Evolutionary conservation across 164 flowering plant species (phyloP).

Genomic region (Protea cynaroides): DNA sequence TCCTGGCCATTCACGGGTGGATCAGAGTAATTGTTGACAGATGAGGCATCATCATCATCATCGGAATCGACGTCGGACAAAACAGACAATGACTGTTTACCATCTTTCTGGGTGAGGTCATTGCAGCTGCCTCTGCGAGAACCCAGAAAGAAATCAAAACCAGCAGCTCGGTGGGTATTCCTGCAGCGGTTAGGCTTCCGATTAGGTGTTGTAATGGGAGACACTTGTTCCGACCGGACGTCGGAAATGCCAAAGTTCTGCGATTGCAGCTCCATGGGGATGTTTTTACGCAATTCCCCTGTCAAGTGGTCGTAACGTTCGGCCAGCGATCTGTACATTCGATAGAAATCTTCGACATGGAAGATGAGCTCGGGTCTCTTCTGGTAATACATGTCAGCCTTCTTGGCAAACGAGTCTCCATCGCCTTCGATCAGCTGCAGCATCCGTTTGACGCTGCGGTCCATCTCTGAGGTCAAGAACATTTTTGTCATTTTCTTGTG

Average conservation of each 20-base stretch:
- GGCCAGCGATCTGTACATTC: conserved; percentile 79
- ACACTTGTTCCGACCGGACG: conserved; percentile 22
- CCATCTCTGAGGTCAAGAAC: conserved; percentile 64
- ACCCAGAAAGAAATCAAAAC: conserved; percentile 78
- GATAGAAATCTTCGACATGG: conserved; percentile 78
- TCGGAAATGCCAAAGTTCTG: conserved; percentile 42
- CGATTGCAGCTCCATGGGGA: conserved; percentile 40
- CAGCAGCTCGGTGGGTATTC: conserved; percentile 62
- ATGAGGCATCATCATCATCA: conserved; percentile 46
- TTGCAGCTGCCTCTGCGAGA: conserved; percentile 43
- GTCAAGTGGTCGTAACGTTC: conserved; percentile 87
- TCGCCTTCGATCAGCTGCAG: conserved; percentile 87
- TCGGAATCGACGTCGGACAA: conserved; percentile 63
- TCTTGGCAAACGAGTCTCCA: conserved; percentile 84
- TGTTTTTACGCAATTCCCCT: conserved; percentile 46
- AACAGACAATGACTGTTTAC: conserved; percentile 44
- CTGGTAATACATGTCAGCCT: conserved; percentile 87
- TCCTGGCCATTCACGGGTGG: conserved; percentile 27
- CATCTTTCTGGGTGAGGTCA: conserved; percentile 42
- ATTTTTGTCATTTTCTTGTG: conserved; percentile 20
- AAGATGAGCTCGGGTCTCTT: conserved; percentile 73
- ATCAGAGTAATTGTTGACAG: conserved; percentile 39
- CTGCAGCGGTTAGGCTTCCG: conserved; percentile 25
- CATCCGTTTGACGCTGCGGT: conserved; percentile 67
- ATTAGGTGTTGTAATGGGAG: conserved; percentile 32